Conservation (phyloP, 495 filamentous ascomycete species). For the Immersiella caudata region DNA sequence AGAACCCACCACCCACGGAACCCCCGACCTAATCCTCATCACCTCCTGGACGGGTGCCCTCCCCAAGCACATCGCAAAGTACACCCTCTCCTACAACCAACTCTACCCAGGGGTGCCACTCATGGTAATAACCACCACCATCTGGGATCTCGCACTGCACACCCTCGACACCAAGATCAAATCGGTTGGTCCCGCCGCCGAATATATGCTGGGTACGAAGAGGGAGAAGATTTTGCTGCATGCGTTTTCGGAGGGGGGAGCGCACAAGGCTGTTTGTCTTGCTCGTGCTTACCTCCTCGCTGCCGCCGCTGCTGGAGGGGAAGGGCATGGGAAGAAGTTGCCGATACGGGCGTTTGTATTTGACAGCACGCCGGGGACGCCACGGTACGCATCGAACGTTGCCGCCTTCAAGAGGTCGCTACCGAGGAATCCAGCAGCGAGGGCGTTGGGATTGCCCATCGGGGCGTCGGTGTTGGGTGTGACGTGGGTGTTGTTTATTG, state of each 20-base stretch:
- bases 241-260: constrained; percentile 50
- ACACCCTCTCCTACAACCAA: constrained; percentile 43
- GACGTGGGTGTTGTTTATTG: constrained; percentile 26
- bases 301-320: not conserved
- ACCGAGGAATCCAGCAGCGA: constrained; percentile 26
- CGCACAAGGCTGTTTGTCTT: constrained; percentile 36
- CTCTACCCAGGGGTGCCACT: constrained; percentile 46
- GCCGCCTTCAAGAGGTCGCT: constrained; percentile 32
- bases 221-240: constrained; percentile 41
- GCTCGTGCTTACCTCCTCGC: constrained; percentile 30
- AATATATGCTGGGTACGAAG: constrained; percentile 22
- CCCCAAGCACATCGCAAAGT: constrained; percentile 47
- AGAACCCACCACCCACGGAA: constrained; percentile 7
- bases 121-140: constrained; percentile 36
- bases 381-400: constrained; percentile 28
- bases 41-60: constrained; percentile 48
- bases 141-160: constrained; percentile 28
- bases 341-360: constrained; percentile 38
- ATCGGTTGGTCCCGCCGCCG: constrained; percentile 24
- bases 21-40: constrained; percentile 46
- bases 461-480: constrained; percentile 29
- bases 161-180: constrained; percentile 22
- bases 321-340: constrained; percentile 17
- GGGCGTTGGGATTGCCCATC: constrained; percentile 22
- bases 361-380: constrained; percentile 41